Evolutionary conservation across 352 stramenopile genomes (phyloP).

Genomic region (Globisporangium cederbergense): DNA sequence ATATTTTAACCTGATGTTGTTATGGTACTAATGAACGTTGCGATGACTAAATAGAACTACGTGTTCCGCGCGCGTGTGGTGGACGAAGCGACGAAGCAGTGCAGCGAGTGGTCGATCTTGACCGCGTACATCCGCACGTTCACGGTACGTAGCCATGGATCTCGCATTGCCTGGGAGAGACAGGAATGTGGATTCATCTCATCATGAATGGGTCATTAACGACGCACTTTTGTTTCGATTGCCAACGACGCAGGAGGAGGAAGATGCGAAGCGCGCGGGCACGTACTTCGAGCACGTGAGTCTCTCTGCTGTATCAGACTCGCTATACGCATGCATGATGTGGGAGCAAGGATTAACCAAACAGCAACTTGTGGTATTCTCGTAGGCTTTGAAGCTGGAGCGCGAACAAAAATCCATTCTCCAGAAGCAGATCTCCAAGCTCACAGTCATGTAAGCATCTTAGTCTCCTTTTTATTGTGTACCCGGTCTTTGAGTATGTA

Average conservation of each 20-base stretch:
- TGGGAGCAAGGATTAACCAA: too few relatives aligned
- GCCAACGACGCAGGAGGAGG: slow-evolving; percentile 48
- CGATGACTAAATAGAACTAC: slow-evolving; percentile 46
- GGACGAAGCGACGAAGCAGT: slow-evolving; percentile 52
- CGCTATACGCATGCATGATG: too few relatives aligned
- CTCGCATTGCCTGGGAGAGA: too few relatives aligned
- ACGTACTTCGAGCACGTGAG: slow-evolving; percentile 83
- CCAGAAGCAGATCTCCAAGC: slow-evolving; percentile 75
- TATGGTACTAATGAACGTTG: background rate
- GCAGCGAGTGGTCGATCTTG: slow-evolving; percentile 74
- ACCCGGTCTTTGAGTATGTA: background rate
- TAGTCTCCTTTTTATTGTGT: background rate
- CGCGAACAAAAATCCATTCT: slow-evolving; percentile 67
- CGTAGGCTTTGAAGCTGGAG: slow-evolving; percentile 71
- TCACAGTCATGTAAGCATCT: slow-evolving; percentile 56
- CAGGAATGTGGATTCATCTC: too few relatives aligned
- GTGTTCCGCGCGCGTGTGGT: slow-evolving; percentile 76
- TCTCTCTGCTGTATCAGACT: background rate
- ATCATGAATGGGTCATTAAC: background rate
- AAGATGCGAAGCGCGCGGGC: slow-evolving; percentile 81
- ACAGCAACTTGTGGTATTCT: background rate
- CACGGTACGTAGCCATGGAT: slow-evolving; percentile 24
- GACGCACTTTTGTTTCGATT: background rate
- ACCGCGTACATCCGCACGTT: slow-evolving; percentile 78
- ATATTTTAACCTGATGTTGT: background rate